These are phyloP conservation scores for Cucumis cinereus DNA, from an alignment of 306 rosid genomes.

Conservation along the genomic window DNA sequence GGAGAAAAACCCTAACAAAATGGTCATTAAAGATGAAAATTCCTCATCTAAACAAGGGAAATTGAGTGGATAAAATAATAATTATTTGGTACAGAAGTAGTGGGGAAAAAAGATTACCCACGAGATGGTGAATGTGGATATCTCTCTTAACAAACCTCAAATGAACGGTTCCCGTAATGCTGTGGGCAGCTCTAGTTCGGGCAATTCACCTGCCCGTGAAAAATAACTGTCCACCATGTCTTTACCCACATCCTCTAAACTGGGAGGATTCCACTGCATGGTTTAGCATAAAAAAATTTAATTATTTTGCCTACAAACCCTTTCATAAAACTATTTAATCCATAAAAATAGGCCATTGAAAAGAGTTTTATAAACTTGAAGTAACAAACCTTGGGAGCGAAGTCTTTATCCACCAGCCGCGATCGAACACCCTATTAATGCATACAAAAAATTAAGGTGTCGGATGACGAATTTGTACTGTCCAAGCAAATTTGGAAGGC, in stretches of 20 bases:
- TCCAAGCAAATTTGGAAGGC: conserved; percentile 6
- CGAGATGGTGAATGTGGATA: not conserved
- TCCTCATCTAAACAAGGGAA: not conserved
- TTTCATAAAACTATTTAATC: not conserved
- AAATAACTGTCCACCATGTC: conserved; percentile 75
- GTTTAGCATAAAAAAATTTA: conserved; percentile 7
- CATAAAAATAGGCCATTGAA: not conserved
- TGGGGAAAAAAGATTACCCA: not conserved
- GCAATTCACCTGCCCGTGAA: conserved; percentile 38
- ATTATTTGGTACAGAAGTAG: not conserved
- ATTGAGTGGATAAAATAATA: not conserved
- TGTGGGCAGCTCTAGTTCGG: conserved; percentile 65
- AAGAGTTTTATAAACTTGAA: not conserved
- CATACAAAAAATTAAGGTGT: conserved; percentile 7
- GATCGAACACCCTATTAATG: conserved; percentile 70
- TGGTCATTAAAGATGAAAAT: not conserved
- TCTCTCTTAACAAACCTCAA: conserved; percentile 14
- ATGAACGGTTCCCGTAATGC: conserved; percentile 66
- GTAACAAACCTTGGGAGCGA: conserved; percentile 71
- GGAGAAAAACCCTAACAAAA: not conserved
- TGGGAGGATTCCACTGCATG: conserved; percentile 84
- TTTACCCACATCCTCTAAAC: conserved; percentile 48
- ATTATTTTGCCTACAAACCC: not conserved
- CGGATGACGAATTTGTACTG: not conserved
- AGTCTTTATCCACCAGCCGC: conserved; percentile 74